Evolutionary conservation across 768 basidiomycete species (phyloP).

Genomic region (Kwoniella shandongensis): DNA sequence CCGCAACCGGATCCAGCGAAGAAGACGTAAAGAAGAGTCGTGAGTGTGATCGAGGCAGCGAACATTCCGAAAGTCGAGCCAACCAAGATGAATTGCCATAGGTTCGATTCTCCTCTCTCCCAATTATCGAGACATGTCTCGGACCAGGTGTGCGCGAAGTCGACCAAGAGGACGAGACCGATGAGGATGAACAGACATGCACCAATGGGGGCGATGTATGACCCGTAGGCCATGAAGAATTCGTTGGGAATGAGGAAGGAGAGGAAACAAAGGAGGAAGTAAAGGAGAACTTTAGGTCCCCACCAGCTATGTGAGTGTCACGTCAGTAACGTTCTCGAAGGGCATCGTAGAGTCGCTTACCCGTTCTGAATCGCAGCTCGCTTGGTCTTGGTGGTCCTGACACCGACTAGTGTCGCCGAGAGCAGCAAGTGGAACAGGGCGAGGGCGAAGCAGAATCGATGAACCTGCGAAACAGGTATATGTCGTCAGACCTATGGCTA

Average conservation of each 20-base stretch:
- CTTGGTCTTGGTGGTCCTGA: conserved; percentile 85
- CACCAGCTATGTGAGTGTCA: conserved; percentile 71
- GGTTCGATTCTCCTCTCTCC: conserved; percentile 79
- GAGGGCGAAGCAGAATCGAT: conserved; percentile 94
- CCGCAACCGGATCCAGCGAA: conserved; percentile 84
- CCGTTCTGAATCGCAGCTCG: conserved; percentile 96
- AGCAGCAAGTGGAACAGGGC: conserved; percentile 83
- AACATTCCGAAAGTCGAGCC: conserved; percentile 90
- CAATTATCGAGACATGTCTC: conserved; percentile 95
- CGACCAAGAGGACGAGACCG: conserved; percentile 93
- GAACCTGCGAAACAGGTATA: conserved; percentile 57
- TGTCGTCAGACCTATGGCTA: neutral
- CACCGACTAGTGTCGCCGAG: conserved; percentile 74
- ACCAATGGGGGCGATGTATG: conserved; percentile 82
- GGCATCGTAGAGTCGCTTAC: conserved; percentile 57
- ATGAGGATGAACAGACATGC: conserved; percentile 94
- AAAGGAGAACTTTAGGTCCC: conserved; percentile 92
- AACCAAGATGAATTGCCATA: conserved; percentile 96
- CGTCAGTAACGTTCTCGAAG: too few species aligned
- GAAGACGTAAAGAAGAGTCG: conserved; percentile 84
- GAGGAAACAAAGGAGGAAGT: conserved; percentile 74
- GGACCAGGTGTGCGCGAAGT: conserved; percentile 98
- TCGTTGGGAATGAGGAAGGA: conserved; percentile 96
- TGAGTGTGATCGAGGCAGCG: conserved; percentile 75
- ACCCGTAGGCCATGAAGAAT: conserved; percentile 98